Conservation (phyloP, 805 yeast species). For the Kuraishia cidri region DNA sequence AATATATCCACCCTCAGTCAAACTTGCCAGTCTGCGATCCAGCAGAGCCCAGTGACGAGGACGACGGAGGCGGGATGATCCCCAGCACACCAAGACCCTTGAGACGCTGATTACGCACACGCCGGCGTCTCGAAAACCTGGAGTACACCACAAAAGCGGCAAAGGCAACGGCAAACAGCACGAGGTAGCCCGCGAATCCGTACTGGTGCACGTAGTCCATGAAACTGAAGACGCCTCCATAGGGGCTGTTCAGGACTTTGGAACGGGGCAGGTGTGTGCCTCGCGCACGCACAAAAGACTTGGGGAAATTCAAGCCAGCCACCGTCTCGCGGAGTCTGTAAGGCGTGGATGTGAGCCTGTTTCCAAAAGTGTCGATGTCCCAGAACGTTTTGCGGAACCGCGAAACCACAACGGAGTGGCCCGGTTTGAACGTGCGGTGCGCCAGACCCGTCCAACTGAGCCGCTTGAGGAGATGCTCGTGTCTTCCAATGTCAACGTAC, state of each 20-base stretch:
- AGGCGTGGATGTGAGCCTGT: conserved; percentile 20
- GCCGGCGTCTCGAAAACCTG: too few species aligned
- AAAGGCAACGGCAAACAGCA: conserved; percentile 10
- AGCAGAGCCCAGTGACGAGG: too few species aligned
- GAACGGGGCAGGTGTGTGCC: neutral
- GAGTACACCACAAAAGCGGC: too few species aligned
- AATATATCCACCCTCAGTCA: too few species aligned
- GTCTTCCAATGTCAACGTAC: conserved; percentile 40
- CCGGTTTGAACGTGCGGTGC: conserved; percentile 25
- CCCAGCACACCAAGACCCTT: too few species aligned
- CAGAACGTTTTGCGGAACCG: conserved; percentile 23
- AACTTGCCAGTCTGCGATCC: too few species aligned
- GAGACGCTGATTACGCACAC: too few species aligned
- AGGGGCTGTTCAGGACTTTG: conserved; percentile 32
- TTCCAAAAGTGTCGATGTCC: conserved; percentile 25
- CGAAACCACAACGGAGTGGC: conserved; percentile 48
- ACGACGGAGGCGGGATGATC: too few species aligned
- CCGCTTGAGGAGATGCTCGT: conserved; percentile 17
- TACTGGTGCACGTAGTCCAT: conserved; percentile 34
- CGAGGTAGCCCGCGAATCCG: conserved; percentile 34
- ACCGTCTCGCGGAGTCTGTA: conserved; percentile 25
- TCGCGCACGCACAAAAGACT: neutral
- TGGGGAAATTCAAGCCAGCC: conserved; percentile 26
- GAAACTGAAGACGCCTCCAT: conserved; percentile 22
- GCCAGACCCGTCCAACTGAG: conserved; percentile 27